phyloP scores from a whole-genome alignment of 441 rosid genomes.

The Aquilaria agallochum region DNA sequence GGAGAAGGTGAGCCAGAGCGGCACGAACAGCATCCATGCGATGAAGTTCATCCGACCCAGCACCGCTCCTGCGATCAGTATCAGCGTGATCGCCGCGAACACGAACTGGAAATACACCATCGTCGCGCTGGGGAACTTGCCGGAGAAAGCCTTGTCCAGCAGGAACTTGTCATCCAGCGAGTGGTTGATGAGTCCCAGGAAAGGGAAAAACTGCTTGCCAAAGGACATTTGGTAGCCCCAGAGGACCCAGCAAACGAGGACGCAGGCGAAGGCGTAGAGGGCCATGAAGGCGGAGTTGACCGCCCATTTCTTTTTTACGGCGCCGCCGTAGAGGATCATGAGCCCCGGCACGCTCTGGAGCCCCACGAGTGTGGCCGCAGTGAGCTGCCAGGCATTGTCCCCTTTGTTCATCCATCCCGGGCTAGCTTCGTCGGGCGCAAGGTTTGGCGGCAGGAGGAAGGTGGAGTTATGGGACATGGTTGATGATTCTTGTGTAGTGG shows the following conservation, averaged over 20 bases:
- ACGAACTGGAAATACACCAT: constrained; percentile 55
- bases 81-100: constrained; percentile 50
- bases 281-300: constrained; percentile 61
- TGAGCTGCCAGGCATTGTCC: constrained; percentile 61
- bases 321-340: constrained; percentile 46
- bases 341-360: constrained; percentile 52
- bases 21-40: constrained; percentile 68
- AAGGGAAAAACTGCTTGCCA: constrained; percentile 18
- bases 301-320: constrained; percentile 61
- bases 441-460: constrained; percentile 20
- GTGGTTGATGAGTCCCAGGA: constrained; percentile 34
- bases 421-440: constrained; percentile 21
- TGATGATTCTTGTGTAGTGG: neutral
- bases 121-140: constrained; percentile 37
- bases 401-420: constrained; percentile 53
- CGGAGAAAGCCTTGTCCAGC: constrained; percentile 17
- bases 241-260: constrained; percentile 45
- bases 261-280: constrained; percentile 50
- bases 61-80: constrained; percentile 52
- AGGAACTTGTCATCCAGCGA: constrained; percentile 27
- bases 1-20: constrained; percentile 47
- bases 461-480: neutral
- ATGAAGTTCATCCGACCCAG: constrained; percentile 51
- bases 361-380: constrained; percentile 50
- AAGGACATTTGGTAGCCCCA: constrained; percentile 58